Evolutionary conservation across 1,284 basidiomycete species (phyloP).

Genomic region (Cutaneotrichosporon dermatis): DNA sequence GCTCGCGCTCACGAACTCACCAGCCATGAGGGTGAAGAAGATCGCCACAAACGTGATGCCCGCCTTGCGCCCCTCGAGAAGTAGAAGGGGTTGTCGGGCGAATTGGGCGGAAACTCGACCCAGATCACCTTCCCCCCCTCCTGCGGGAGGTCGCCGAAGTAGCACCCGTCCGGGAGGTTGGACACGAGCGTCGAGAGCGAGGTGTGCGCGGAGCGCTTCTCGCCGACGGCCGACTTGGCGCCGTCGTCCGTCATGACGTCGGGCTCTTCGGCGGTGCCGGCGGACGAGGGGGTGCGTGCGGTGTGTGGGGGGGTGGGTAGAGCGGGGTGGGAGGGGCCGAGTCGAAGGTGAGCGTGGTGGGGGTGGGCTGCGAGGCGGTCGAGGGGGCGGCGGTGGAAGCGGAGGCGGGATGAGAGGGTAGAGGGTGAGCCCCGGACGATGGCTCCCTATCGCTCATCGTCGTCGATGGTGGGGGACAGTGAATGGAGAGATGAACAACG

Average conservation of each 20-base stretch:
- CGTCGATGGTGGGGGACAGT: too few species aligned
- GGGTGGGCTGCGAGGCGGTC: neutral
- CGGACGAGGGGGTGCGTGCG: too few species aligned
- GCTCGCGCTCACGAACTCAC: too few species aligned
- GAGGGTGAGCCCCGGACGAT: too few species aligned
- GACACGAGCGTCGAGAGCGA: slow-evolving; percentile 1
- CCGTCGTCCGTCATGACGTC: too few species aligned
- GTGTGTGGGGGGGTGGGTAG: neutral
- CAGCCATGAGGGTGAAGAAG: slow-evolving; percentile 57
- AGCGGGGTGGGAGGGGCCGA: neutral
- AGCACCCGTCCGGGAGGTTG: slow-evolving; percentile 2
- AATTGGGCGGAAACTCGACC: slow-evolving; percentile 59
- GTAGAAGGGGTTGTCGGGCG: slow-evolving; percentile 58
- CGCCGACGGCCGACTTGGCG: too few species aligned
- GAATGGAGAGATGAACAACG: too few species aligned
- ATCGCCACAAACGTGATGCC: slow-evolving; percentile 59
- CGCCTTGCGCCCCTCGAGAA: slow-evolving; percentile 57
- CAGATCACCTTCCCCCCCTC: slow-evolving; percentile 34
- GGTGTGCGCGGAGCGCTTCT: neutral
- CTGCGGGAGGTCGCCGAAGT: neutral
- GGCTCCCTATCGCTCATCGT: too few species aligned
- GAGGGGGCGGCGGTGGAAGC: neutral
- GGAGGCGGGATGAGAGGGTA: too few species aligned
- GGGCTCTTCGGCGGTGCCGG: too few species aligned
- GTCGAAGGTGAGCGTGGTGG: neutral